Percentiles rank a stretch among this genome's conserved stretches.
phyloP scores from a whole-genome alignment of 208 protist species.

The Wallacemonas sp. region DNA sequence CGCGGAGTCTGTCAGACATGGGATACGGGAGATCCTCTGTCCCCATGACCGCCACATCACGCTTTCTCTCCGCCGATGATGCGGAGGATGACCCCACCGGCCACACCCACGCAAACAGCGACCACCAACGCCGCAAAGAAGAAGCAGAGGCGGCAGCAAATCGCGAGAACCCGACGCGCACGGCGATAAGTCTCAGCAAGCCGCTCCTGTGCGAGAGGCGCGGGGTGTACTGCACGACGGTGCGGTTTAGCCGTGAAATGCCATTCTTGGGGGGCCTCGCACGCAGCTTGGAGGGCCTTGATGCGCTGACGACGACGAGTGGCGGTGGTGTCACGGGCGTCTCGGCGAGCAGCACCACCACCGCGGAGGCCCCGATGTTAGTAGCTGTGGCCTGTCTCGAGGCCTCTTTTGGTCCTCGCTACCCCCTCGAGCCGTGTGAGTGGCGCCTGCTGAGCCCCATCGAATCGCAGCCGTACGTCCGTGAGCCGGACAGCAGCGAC shows the following conservation, averaged over 20 bases:
- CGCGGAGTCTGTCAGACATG: slow-evolving; percentile 4
- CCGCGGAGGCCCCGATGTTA: slow-evolving; percentile 5
- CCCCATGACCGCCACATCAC: slow-evolving; percentile 4
- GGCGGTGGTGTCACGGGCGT: background rate
- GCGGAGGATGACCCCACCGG: slow-evolving; percentile 4
- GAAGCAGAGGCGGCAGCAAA: slow-evolving; percentile 8
- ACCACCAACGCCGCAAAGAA: background rate
- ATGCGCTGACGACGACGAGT: background rate
- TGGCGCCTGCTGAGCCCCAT: slow-evolving; percentile 30
- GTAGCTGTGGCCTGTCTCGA: slow-evolving; percentile 32
- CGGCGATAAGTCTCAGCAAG: slow-evolving; percentile 4
- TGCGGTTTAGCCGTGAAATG: slow-evolving; percentile 13
- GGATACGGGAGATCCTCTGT: slow-evolving; percentile 4
- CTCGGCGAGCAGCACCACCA: background rate
- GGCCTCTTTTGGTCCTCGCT: slow-evolving; percentile 36
- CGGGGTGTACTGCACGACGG: background rate
- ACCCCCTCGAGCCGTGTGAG: slow-evolving; percentile 43
- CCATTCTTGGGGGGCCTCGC: slow-evolving; percentile 4
- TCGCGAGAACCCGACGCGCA: slow-evolving; percentile 12
- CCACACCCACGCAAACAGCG: no score
- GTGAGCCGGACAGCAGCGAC: background rate
- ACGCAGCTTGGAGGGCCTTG: background rate
- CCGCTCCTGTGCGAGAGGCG: background rate
- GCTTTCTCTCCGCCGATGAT: slow-evolving; percentile 10
- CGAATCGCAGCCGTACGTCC: slow-evolving; percentile 4